Base-by-base conservation (phyloP, 495 filamentous ascomycete species). In the Trichocladium antarcticum region DNA sequence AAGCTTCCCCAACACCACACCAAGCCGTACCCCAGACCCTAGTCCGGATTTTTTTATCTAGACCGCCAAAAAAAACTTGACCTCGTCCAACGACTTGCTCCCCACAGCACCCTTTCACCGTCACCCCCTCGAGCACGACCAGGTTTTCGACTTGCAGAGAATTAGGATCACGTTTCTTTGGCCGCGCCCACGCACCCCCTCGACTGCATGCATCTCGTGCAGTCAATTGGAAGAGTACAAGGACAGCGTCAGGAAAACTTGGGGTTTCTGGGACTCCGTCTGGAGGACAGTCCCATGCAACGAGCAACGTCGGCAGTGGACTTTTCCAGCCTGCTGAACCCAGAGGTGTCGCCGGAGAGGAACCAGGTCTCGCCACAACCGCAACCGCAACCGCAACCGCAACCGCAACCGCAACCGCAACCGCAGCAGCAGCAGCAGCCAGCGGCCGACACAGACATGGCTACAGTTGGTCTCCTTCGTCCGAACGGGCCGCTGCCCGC, bases 241-340 rank as follows among this genome's bases (percentile, higher is more conserved):
- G 47, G 37, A 37, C 31, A 31, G 27, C 16, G 35, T 37, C 14
- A 42, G 20, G 35, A 10, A 40, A 20, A 21, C 28, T 21, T 42
- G 32, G 43, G 52, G 42, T 44, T 50, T 19, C 32, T 32, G 41
- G 38, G 42, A 47, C 45, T 56, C 50, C 39, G 32, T 35, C 34
- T 28, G 41, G 37, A 29, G 60, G 59, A 55, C 58, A 59, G 68
- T 80, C 81, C 80, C 76, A 87, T 87, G 83, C 80, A 84, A 72
- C 75, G 78, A 64, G 69, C 79, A 71, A 74, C 73, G 57, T 82
- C 81, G 47, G 77, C 81, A 66, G 78, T 81, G 69, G 82, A 82
- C 75, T 84, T 87, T 63, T 81, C 78, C 66, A 84, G 82, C 74
- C 81, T 87, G 60, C 80, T 87, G 64, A 85, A 85, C 59, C 81